Base-by-base conservation (phyloP, 352 stramenopile genomes). In the Phytophthora pluvialis region DNA sequence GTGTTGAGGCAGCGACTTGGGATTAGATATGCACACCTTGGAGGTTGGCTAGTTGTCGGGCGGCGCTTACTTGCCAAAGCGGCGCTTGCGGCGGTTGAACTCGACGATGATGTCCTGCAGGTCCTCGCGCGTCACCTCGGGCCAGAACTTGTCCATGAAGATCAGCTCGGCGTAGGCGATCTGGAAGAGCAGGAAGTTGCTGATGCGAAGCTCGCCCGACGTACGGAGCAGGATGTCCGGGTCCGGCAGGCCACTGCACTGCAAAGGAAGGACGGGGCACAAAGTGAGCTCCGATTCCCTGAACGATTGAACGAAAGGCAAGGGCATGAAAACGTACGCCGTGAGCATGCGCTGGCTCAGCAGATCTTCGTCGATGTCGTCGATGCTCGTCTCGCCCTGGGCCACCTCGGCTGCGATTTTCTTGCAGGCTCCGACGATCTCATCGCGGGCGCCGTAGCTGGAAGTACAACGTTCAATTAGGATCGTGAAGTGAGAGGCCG, bases 161-260 rank as follows among this genome's bases (percentile, higher is more conserved):
- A 97, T 95, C 13, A 99, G 74, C 77, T 99, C 95, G 36, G 94
- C 67, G 80, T 99, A 98, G 5, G 95, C 95, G 42, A 91, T 84
- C 70, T 99, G 94, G 81, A 93, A 99, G 1, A 99, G 73, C 46
- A 99, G 63, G 69, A 99, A 99, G 77, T 99, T 99, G 73, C 90
- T 98, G 43, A 99, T 78, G 39, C 97, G 90, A 58, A 84, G 69
- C 66, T 99, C 96, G 11, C 97, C 96, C 39, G 92, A 97, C 5
- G 96, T 99, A 28, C 97, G 90, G 51, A 99, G 82, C 26, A 99
- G 66, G 16, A 99, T 75, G 70, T 99, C 96, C 3, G 96, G 94
- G 70, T 98, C 90, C 5, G 89, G 91, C 32, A 98, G 60, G 6
- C 72, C 72, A 9, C 92, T 98, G 40, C 13, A 40, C 87, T 53